phyloP scores from a whole-genome alignment of 73 alveolate species.

The Effrenium voratum region DNA sequence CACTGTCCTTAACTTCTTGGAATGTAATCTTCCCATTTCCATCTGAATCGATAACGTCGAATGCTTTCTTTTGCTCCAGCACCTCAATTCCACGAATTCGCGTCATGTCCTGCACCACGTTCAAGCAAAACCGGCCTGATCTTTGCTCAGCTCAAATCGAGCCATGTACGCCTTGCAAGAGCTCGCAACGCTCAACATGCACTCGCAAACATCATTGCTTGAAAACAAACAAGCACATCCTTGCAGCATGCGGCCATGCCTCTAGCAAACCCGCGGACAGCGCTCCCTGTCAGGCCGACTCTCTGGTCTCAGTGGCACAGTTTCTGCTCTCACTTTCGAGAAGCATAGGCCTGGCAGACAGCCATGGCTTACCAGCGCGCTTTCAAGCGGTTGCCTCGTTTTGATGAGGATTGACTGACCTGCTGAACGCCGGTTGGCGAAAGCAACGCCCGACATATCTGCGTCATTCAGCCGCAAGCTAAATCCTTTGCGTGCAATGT shows the following conservation, averaged over 20 bases:
- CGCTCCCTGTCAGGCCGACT: conserved; percentile 42
- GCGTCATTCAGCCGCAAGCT: no score
- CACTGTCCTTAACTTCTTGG: conserved; percentile 52
- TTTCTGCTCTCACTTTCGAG: no score
- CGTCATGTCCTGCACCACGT: no score
- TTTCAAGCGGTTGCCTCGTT: no score
- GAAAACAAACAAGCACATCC: neutral
- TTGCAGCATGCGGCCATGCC: neutral
- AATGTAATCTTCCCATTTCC: conserved; percentile 89
- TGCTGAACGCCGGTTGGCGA: no score
- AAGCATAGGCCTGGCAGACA: neutral
- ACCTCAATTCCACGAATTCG: no score
- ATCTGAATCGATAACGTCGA: conserved; percentile 50
- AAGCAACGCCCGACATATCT: no score
- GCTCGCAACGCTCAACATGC: neutral
- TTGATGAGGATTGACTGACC: no score
- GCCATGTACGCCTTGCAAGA: conserved; percentile 66
- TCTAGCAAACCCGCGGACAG: conserved; percentile 47
- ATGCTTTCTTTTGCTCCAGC: conserved; percentile 70
- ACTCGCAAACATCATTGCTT: neutral
- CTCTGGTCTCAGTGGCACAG: neutral
- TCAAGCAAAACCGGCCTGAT: no score
- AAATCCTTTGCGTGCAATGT: no score
- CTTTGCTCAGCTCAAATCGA: conserved; percentile 48
- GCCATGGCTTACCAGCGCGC: no score